Base-by-base conservation (phyloP, 225 moss, liverwort and hornwort genomes). In the Pleurozium schreberi region DNA sequence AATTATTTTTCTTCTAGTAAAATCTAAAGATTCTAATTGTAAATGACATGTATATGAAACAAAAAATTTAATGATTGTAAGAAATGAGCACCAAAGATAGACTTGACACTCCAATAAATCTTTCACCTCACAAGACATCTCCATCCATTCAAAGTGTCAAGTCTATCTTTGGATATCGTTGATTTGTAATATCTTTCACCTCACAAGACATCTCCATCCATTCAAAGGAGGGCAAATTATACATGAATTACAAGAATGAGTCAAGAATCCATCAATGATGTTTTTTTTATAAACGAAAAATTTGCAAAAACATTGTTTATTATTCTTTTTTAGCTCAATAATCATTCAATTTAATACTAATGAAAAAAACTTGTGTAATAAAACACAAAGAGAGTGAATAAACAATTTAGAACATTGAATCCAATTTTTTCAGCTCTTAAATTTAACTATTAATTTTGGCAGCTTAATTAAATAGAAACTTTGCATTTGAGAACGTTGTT, bases 161-260 rank as follows among this genome's bases (percentile, higher is more conserved):
- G n/a, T n/a, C n/a, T n/a, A n/a, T n/a, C n/a, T n/a, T n/a, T n/a
- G n/a, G n/a, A n/a, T n/a, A n/a, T n/a, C n/a, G n/a, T n/a, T n/a
- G n/a, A n/a, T n/a, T n/a, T n/a, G n/a, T n/a, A n/a, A n/a, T n/a
- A 59, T 91, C 84, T 81, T 88, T 92, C 34, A 87, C 59, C 18
- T 80, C 38, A 74, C 42, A 31, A 75, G 82, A 85, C 61, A 88
- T 80, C 70, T 19, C 87, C 59, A 85, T 88, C n/a, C n/a, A 85
- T 83, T 59, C 55, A 74, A 79, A 88, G 4, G 88, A 88, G 47
- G n/a, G 26, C 53, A 91, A 87, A 60, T 84, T 87, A 88, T 90
- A 86, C 21, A 88, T 59, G 6, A 4, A 84, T 23, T 57, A 8
- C 11, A 76, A n/a, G 4, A 9, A 50, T 61, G 27, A 63, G 3